Evolutionary conservation across 1,284 basidiomycete genomes (phyloP).

Genomic region (Apiotrichum laibachii): DNA sequence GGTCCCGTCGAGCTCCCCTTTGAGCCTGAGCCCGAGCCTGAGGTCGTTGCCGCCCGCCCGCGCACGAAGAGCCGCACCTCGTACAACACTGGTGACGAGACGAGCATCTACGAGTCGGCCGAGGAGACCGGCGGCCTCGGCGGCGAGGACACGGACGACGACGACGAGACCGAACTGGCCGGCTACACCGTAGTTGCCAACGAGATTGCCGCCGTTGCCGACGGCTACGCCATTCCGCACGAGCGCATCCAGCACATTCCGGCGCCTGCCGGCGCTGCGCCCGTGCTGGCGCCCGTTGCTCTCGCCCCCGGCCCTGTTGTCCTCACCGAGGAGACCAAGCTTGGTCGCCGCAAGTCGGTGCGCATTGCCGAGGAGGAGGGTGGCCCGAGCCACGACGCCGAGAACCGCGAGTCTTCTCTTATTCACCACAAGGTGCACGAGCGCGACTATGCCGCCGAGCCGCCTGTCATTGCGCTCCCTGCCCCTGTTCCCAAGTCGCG

Average conservation of each 20-base stretch:
- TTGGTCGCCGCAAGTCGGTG: constrained; percentile 43
- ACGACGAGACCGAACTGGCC: constrained; percentile 23
- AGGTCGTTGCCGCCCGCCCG: not conserved
- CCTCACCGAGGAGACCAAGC: constrained; percentile 6
- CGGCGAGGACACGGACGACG: constrained; percentile 33
- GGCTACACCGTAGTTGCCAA: constrained; percentile 46
- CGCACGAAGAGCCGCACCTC: constrained; percentile 16
- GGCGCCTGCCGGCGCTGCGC: not conserved
- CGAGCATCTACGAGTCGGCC: constrained; percentile 48
- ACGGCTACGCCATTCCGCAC: not conserved
- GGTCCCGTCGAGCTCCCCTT: constrained; percentile 37
- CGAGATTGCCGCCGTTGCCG: constrained; percentile 13
- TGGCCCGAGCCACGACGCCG: not conserved
- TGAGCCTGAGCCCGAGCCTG: constrained; percentile 14
- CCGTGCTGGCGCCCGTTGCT: not conserved
- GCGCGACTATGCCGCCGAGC: not conserved
- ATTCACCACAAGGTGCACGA: not conserved
- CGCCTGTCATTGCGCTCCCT: not conserved
- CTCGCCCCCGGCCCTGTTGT: not conserved
- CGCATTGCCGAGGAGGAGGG: constrained; percentile 29
- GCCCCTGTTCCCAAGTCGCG: not conserved
- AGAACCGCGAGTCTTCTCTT: constrained; percentile 6
- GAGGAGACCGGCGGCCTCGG: constrained; percentile 30
- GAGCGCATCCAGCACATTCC: not conserved
- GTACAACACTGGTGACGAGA: constrained; percentile 32